Conservation (phyloP, 331 rosid species). For the Cydonia oblonga region DNA sequence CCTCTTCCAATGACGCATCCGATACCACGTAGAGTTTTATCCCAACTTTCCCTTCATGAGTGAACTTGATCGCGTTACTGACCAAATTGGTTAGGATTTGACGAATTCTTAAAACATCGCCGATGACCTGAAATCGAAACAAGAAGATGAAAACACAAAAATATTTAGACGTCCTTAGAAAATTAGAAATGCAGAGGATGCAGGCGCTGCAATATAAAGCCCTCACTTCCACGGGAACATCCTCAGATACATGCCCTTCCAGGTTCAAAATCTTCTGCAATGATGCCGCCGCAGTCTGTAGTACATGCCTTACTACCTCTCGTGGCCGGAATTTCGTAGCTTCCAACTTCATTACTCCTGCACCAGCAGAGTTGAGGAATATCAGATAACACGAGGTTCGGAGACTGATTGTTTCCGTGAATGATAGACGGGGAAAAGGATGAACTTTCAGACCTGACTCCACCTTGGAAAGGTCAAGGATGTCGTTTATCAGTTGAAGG, state of each 20-base stretch:
- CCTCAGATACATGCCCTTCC: slow-evolving; percentile 89
- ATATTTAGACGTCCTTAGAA: background rate
- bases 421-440: background rate
- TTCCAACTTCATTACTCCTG: slow-evolving; percentile 97
- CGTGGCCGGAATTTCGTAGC: slow-evolving; percentile 91
- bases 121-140: slow-evolving; percentile 48
- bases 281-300: slow-evolving; percentile 95
- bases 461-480: slow-evolving; percentile 95
- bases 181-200: background rate
- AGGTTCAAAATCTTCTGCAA: slow-evolving; percentile 68
- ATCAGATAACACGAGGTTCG: background rate
- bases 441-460: slow-evolving; percentile 61
- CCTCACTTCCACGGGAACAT: slow-evolving; percentile 80
- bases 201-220: background rate
- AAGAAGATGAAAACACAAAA: background rate
- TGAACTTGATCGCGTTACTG: slow-evolving; percentile 88
- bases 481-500: slow-evolving; percentile 90
- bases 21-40: slow-evolving; percentile 48
- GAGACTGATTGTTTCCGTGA: background rate
- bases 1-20: slow-evolving; percentile 34
- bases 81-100: slow-evolving; percentile 84
- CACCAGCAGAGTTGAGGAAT: background rate
- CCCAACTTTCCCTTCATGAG: slow-evolving; percentile 88
- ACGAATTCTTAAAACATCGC: slow-evolving; percentile 88
- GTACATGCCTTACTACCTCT: slow-evolving; percentile 87